Conservation (phyloP, 2,329 filamentous ascomycete species). For the Talaromyces atroroseus region DNA sequence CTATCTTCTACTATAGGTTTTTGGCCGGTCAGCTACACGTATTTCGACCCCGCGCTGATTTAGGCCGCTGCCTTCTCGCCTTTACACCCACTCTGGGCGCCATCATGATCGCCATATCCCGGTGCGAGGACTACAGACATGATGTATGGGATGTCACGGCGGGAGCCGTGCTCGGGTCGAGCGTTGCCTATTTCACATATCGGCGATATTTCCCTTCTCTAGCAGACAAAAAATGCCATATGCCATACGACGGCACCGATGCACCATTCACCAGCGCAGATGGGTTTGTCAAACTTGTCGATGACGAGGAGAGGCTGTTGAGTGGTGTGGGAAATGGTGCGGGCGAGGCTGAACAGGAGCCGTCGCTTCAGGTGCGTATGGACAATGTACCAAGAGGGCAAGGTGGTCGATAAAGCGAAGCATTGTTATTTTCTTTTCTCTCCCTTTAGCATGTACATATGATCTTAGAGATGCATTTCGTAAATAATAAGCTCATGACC, state of each 20-base stretch:
- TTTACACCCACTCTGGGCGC: slow-evolving; percentile 54
- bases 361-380: slow-evolving; percentile 1
- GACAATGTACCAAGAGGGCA: background rate
- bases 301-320: slow-evolving; percentile 29
- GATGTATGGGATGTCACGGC: slow-evolving; percentile 58
- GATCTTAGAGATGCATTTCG: background rate
- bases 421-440: background rate
- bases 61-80: slow-evolving; percentile 51
- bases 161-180: slow-evolving; percentile 51
- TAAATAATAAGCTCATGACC: background rate
- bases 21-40: slow-evolving; percentile 53
- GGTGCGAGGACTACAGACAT: slow-evolving; percentile 60
- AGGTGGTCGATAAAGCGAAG: background rate
- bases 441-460: background rate
- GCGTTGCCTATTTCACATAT: slow-evolving; percentile 54
- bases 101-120: slow-evolving; percentile 55
- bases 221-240: slow-evolving; percentile 46
- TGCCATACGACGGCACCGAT: slow-evolving; percentile 38
- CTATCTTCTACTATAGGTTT: slow-evolving; percentile 27
- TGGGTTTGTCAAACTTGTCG: slow-evolving; percentile 23
- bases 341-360: background rate
- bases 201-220: slow-evolving; percentile 56
- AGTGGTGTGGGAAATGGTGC: background rate
- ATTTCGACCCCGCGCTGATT: slow-evolving; percentile 53
- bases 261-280: background rate